phyloP scores from a whole-genome alignment of 345 rosid species.

The Corymbia maculata region DNA sequence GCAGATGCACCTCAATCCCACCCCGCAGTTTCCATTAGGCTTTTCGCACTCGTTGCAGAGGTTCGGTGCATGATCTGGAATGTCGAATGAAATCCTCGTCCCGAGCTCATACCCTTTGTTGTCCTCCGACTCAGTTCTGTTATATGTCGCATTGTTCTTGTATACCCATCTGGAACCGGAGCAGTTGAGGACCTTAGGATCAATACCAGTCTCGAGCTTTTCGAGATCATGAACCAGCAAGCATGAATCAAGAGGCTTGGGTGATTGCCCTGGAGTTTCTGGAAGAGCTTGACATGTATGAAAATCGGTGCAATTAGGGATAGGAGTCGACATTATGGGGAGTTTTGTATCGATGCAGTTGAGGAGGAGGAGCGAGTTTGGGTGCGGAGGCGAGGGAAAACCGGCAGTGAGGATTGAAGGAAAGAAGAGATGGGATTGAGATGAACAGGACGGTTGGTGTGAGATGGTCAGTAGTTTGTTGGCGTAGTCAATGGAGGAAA shows the following conservation, averaged over 20 bases:
- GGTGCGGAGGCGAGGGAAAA: slow-evolving; percentile 7
- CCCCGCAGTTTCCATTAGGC: slow-evolving; percentile 59
- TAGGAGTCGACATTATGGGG: neutral
- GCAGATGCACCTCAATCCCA: slow-evolving; percentile 55
- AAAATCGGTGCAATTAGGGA: neutral
- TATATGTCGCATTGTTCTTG: slow-evolving; percentile 2
- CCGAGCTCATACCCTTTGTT: slow-evolving; percentile 1
- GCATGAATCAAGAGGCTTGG: slow-evolving; percentile 6
- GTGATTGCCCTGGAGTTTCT: neutral
- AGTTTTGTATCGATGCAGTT: slow-evolving; percentile 12
- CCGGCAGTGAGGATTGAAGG: slow-evolving; percentile 29
- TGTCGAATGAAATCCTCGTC: slow-evolving; percentile 39
- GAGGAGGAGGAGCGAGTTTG: slow-evolving; percentile 31
- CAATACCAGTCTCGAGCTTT: slow-evolving; percentile 13
- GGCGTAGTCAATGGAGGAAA: slow-evolving; percentile 39
- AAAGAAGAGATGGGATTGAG: slow-evolving; percentile 12
- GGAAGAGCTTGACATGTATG: slow-evolving; percentile 1
- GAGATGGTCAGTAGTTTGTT: slow-evolving; percentile 21
- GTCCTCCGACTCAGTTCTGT: neutral
- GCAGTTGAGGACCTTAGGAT: slow-evolving; percentile 30
- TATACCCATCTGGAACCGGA: slow-evolving; percentile 16
- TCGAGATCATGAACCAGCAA: slow-evolving; percentile 13
- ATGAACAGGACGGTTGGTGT: slow-evolving; percentile 20
- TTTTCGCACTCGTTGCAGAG: slow-evolving; percentile 43
- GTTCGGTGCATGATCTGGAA: slow-evolving; percentile 52